Evolutionary conservation across 2,329 filamentous ascomycete genomes (phyloP).

Genomic region (Colletotrichum cuscutae): DNA sequence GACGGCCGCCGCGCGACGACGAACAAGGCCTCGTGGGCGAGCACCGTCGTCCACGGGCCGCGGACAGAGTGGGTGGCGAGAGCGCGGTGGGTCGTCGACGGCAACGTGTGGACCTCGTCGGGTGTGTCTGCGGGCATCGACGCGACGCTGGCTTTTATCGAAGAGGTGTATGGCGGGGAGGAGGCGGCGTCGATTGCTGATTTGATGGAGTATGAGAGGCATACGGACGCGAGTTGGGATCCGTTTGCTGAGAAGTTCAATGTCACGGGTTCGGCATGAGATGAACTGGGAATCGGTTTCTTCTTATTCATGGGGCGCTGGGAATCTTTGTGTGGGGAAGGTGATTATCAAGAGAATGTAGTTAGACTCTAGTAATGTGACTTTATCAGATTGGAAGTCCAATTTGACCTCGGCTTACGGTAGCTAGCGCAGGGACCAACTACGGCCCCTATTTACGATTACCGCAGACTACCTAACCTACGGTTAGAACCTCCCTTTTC

Average conservation of each 20-base stretch:
- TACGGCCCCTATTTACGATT: too few relatives aligned
- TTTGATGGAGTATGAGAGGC: conserved; percentile 67
- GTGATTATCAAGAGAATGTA: neutral
- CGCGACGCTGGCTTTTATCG: conserved; percentile 67
- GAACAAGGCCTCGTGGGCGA: conserved; percentile 62
- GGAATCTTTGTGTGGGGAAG: neutral
- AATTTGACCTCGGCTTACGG: too few relatives aligned
- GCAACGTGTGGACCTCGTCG: conserved; percentile 67
- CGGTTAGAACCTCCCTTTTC: too few relatives aligned
- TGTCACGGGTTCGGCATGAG: conserved; percentile 4
- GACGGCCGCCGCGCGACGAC: conserved; percentile 65
- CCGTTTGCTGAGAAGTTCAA: conserved; percentile 48
- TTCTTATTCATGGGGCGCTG: neutral
- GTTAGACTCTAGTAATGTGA: neutral
- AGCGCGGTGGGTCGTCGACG: conserved; percentile 67
- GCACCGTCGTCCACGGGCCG: conserved; percentile 49
- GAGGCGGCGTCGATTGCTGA: conserved; percentile 59
- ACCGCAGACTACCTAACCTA: too few relatives aligned
- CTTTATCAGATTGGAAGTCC: too few relatives aligned
- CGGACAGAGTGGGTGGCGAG: conserved; percentile 61
- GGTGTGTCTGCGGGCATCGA: conserved; percentile 72
- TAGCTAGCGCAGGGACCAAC: too few relatives aligned
- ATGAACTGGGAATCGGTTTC: neutral
- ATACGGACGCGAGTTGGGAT: conserved; percentile 60
- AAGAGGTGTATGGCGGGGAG: conserved; percentile 61